phyloP scores from a whole-genome alignment of 306 rosid genomes.

The Carpinus fangiana region DNA sequence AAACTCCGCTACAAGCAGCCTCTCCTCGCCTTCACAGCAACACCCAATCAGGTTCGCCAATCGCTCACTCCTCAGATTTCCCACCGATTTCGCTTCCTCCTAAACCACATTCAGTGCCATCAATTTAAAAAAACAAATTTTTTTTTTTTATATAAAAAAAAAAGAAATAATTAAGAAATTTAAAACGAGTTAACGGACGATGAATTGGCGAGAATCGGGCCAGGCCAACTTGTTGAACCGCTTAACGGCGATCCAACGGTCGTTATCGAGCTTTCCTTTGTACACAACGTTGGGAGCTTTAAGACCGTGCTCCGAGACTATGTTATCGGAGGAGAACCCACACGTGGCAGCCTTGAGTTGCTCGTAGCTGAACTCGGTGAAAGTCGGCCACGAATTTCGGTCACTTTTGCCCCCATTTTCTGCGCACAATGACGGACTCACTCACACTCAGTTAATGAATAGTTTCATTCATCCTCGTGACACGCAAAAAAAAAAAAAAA shows the following conservation, averaged over 20 bases:
- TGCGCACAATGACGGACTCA: conserved; percentile 31
- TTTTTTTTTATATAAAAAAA: not conserved
- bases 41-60: conserved; percentile 86
- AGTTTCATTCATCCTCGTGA: not conserved
- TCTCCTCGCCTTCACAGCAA: conserved; percentile 87
- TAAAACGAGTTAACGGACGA: conserved; percentile 49
- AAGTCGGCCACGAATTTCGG: conserved; percentile 50
- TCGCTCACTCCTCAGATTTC: conserved; percentile 74
- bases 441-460: not conserved
- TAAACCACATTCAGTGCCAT: conserved; percentile 22
- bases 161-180: not conserved
- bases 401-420: conserved; percentile 76
- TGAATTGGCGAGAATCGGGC: conserved; percentile 93
- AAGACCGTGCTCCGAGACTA: conserved; percentile 92
- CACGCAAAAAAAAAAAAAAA: conserved; percentile 3
- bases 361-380: conserved; percentile 73
- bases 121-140: not conserved
- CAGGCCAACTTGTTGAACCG: conserved; percentile 93
- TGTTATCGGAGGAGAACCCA: conserved; percentile 73
- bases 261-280: conserved; percentile 71
- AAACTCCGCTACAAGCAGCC: conserved; percentile 84
- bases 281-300: conserved; percentile 91
- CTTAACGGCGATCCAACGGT: conserved; percentile 72
- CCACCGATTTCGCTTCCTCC: conserved; percentile 89
- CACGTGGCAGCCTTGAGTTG: conserved; percentile 66